Conservation (phyloP, 441 rosid genomes). For the Pelargonium myrrhifolium region DNA sequence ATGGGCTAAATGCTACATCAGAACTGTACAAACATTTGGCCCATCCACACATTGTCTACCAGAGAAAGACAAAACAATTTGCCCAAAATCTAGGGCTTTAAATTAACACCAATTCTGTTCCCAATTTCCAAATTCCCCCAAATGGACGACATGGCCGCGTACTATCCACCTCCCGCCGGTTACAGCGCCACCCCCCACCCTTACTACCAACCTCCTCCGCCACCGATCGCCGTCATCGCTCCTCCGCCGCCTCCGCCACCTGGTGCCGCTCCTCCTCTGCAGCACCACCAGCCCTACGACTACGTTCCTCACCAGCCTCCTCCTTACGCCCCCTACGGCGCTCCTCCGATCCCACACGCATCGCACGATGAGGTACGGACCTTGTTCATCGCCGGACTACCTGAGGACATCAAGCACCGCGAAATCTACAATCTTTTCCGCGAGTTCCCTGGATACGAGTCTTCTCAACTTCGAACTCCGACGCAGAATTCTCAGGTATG, state of each 20-base stretch:
- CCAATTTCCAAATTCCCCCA: background rate
- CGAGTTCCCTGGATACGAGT: constrained; percentile 79
- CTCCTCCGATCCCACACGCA: constrained; percentile 21
- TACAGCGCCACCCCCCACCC: constrained; percentile 25
- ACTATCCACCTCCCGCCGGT: constrained; percentile 34
- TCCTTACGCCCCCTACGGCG: constrained; percentile 29
- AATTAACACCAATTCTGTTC: no score
- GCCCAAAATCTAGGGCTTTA: no score
- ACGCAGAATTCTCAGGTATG: constrained; percentile 43
- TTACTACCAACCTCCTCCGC: constrained; percentile 35
- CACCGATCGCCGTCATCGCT: constrained; percentile 25
- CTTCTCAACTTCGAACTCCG: constrained; percentile 65
- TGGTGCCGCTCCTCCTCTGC: constrained; percentile 17
- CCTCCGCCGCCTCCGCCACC: constrained; percentile 21
- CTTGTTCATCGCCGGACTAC: constrained; percentile 76
- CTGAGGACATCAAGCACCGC: constrained; percentile 80
- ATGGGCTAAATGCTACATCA: no score
- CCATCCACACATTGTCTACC: no score
- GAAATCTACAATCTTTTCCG: constrained; percentile 84
- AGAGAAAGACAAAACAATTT: no score
- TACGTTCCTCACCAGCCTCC: constrained; percentile 25
- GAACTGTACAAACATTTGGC: no score
- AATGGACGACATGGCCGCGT: constrained; percentile 31
- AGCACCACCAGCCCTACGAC: constrained; percentile 17
- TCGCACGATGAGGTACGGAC: constrained; percentile 60